Conservation (phyloP, 2,329 filamentous ascomycete species). For the Epichloe glyceriae region DNA sequence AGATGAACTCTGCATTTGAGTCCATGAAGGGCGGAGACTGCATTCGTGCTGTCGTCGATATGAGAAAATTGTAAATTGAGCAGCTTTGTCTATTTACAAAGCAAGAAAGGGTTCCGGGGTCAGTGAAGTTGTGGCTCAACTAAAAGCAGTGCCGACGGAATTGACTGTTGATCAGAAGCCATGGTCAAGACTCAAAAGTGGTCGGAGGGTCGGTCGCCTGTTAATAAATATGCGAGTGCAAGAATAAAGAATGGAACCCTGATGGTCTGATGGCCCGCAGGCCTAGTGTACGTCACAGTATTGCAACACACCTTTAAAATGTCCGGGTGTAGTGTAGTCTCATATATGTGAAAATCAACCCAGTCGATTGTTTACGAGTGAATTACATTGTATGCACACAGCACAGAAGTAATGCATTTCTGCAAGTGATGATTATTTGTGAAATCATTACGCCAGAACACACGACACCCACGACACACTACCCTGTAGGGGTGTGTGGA, state of each 20-base stretch:
- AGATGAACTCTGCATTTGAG: slow-evolving; percentile 84
- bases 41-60: slow-evolving; percentile 82
- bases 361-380: background rate
- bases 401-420: too few species aligned
- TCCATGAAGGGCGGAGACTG: slow-evolving; percentile 95
- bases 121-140: background rate
- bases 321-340: background rate
- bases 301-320: background rate
- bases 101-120: background rate
- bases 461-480: background rate
- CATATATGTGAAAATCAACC: too few species aligned
- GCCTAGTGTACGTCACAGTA: background rate
- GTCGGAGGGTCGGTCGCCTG: background rate
- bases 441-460: too few species aligned
- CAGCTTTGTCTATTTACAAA: background rate
- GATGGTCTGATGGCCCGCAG: background rate
- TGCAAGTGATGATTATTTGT: too few species aligned
- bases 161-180: background rate
- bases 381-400: background rate
- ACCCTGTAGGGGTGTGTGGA: background rate
- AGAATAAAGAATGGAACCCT: background rate
- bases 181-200: background rate
- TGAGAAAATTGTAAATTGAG: slow-evolving; percentile 27
- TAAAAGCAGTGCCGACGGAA: background rate
- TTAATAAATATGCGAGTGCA: background rate